Percentiles rank a stretch among this genome's conserved stretches.
Evolutionary conservation across 2,329 filamentous ascomycete species (phyloP).

Genomic region (Colletotrichum lini): DNA sequence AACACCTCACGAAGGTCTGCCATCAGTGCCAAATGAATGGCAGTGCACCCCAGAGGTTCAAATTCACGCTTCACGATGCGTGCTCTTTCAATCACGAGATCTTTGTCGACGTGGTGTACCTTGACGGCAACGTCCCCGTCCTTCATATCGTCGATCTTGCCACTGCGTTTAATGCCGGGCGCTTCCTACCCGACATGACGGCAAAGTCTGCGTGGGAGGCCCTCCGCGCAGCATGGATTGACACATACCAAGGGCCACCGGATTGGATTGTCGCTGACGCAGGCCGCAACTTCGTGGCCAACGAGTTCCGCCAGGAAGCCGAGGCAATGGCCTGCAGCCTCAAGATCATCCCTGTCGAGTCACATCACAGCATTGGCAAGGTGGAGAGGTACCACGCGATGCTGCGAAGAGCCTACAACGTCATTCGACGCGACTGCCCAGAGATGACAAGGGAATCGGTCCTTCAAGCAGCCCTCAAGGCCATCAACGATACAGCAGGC

Average conservation of each 20-base stretch:
- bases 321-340: neutral
- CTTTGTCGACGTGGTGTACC: too few species aligned
- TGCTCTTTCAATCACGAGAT: too few species aligned
- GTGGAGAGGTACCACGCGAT: neutral
- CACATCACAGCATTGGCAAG: neutral
- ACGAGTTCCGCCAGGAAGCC: neutral
- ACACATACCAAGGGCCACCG: neutral
- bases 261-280: neutral
- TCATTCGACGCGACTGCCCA: neutral
- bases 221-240: neutral
- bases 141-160: too few species aligned
- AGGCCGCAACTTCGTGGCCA: neutral
- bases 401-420: neutral
- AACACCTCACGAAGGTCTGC: neutral
- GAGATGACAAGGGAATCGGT: neutral
- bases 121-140: too few species aligned
- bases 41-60: neutral
- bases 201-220: neutral
- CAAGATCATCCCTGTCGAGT: neutral
- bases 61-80: constrained; percentile 44
- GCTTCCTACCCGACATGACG: neutral
- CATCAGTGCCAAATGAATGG: neutral
- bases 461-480: neutral
- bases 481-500: neutral
- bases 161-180: too few species aligned